Evolutionary conservation across 2,329 filamentous ascomycete genomes (phyloP).

Genomic region (Grosmannia huntii): DNA sequence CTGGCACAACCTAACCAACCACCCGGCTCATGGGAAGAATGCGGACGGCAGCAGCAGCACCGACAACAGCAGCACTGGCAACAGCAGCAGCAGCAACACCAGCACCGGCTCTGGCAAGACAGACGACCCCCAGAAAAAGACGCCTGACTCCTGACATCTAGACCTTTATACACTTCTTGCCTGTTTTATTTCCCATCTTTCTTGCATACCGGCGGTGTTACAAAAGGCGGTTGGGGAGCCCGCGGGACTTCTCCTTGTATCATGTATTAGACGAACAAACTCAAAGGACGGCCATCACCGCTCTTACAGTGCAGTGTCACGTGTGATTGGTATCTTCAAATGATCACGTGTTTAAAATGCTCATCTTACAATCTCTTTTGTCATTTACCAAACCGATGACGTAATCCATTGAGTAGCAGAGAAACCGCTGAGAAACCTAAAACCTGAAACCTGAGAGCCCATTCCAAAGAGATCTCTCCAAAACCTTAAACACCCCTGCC

Average conservation of each 20-base stretch:
- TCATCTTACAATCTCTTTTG: no score
- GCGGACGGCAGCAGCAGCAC: slow-evolving; percentile 11
- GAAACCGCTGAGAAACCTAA: no score
- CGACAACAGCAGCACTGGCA: slow-evolving; percentile 6
- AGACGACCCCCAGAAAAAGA: slow-evolving; percentile 16
- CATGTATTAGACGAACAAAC: not conserved
- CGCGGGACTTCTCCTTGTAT: not conserved
- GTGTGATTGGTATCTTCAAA: no score
- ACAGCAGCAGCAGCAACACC: slow-evolving; percentile 5
- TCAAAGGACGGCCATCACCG: slow-evolving; percentile 6
- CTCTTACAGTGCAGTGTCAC: not conserved
- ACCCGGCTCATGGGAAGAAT: slow-evolving; percentile 41
- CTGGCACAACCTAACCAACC: slow-evolving; percentile 85
- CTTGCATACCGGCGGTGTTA: slow-evolving; percentile 4
- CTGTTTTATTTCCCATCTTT: not conserved
- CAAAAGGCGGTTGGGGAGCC: not conserved
- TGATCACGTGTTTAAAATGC: no score
- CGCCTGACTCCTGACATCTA: slow-evolving; percentile 13
- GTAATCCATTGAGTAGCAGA: no score
- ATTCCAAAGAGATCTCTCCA: no score
- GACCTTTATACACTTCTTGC: not conserved
- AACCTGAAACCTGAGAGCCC: no score
- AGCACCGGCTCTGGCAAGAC: slow-evolving; percentile 1
- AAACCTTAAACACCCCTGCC: not conserved
- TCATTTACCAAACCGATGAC: no score